These are phyloP conservation scores for Schizochytrium sp. DNA, from an alignment of 108 stramenopile genomes.

Conservation along the genomic window DNA sequence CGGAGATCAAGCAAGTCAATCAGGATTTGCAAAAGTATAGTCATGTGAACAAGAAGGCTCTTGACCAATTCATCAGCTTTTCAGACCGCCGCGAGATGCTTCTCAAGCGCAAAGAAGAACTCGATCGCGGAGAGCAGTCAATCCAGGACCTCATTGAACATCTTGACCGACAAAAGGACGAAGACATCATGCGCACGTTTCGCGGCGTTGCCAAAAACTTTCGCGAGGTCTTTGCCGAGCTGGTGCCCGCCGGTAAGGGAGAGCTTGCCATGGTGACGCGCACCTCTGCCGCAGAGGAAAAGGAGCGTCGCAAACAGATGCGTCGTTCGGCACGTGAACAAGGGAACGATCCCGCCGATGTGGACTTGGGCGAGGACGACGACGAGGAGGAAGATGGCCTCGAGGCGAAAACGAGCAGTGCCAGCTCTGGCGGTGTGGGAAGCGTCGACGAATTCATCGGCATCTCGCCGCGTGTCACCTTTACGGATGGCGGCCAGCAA, in stretches of 20 bases:
- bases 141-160: slow-evolving; percentile 84
- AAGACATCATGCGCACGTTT: slow-evolving; percentile 96
- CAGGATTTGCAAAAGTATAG: slow-evolving; percentile 85
- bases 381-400: slow-evolving; percentile 27
- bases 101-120: slow-evolving; percentile 74
- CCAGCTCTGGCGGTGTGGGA: not conserved
- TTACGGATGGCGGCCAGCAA: slow-evolving; percentile 68
- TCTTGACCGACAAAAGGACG: slow-evolving; percentile 94
- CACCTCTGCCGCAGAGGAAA: slow-evolving; percentile 26
- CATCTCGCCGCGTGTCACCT: slow-evolving; percentile 80
- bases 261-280: slow-evolving; percentile 69
- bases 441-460: slow-evolving; percentile 73
- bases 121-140: slow-evolving; percentile 74
- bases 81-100: slow-evolving; percentile 83
- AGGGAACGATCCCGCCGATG: slow-evolving; percentile 56
- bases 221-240: slow-evolving; percentile 89
- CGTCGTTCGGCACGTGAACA: slow-evolving; percentile 37
- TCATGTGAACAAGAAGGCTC: slow-evolving; percentile 99
- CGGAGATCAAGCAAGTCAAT: slow-evolving; percentile 70
- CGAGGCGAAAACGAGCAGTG: not conserved
- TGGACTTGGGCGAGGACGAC: slow-evolving; percentile 29
- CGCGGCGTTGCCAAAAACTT: slow-evolving; percentile 90
- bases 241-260: slow-evolving; percentile 87
- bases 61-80: slow-evolving; percentile 96
- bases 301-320: not conserved